These are phyloP conservation scores for Lepraria neglecta DNA, from an alignment of 495 filamentous ascomycete genomes.

Conservation along the genomic window DNA sequence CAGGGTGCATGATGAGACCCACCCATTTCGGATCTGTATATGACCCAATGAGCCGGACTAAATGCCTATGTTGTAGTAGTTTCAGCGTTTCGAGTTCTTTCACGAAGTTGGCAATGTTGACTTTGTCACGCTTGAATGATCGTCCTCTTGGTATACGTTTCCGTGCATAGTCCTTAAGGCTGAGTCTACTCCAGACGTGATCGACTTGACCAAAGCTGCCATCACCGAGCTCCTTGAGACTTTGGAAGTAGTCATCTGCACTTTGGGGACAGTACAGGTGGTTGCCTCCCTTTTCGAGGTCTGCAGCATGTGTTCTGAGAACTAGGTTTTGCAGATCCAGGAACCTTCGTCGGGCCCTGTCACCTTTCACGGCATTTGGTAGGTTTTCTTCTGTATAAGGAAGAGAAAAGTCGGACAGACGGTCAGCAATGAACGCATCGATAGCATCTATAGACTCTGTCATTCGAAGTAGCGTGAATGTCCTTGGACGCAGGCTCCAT, in stretches of 20 bases:
- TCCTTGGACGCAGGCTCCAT: constrained; percentile 25
- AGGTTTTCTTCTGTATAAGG: constrained; percentile 22
- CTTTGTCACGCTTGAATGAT: constrained; percentile 13
- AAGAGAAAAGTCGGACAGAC: constrained; percentile 21
- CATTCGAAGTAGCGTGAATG: constrained; percentile 25
- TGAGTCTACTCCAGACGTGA: constrained; percentile 15
- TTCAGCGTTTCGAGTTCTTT: constrained; percentile 22
- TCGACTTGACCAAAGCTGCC: constrained; percentile 23
- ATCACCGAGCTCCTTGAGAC: constrained; percentile 15
- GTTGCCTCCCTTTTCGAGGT: constrained; percentile 27
- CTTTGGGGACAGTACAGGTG: constrained; percentile 9
- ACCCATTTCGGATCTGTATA: constrained; percentile 32
- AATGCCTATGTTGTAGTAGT: constrained; percentile 19
- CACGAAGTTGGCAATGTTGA: constrained; percentile 8
- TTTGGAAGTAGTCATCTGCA: constrained; percentile 19
- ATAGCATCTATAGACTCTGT: constrained; percentile 20
- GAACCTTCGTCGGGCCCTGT: neutral
- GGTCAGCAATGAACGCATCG: constrained; percentile 22
- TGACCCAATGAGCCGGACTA: constrained; percentile 20
- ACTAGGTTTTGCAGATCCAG: constrained; percentile 19
- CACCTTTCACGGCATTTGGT: constrained; percentile 9
- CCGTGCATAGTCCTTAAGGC: constrained; percentile 19
- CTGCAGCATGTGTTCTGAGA: constrained; percentile 26
- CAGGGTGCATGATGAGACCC: constrained; percentile 32
- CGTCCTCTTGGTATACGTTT: constrained; percentile 18